phyloP scores from a whole-genome alignment of 495 filamentous ascomycete species.

The Penicillium odoratum region DNA sequence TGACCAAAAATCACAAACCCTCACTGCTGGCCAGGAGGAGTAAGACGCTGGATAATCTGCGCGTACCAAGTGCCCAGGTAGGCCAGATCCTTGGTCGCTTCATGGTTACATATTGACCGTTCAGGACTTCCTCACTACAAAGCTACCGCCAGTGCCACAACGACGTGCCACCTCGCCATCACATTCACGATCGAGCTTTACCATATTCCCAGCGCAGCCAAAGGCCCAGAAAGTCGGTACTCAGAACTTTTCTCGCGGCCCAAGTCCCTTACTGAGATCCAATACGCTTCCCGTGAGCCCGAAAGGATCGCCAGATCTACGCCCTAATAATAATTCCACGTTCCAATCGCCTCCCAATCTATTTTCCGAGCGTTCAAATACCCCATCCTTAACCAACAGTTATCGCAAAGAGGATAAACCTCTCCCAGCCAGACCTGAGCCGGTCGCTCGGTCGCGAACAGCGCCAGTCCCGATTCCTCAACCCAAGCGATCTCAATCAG shows the following conservation, averaged over 20 bases:
- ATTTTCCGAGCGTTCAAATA: slow-evolving; percentile 15
- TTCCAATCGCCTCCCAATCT: slow-evolving; percentile 17
- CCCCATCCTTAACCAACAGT: slow-evolving; percentile 14
- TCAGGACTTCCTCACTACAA: slow-evolving; percentile 23
- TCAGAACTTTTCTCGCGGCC: slow-evolving; percentile 40
- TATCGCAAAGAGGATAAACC: slow-evolving; percentile 21
- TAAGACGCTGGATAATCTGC: slow-evolving; percentile 64
- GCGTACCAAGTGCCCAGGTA: slow-evolving; percentile 45
- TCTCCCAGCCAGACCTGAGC: slow-evolving; percentile 20
- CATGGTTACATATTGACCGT: neutral
- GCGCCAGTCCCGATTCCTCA: slow-evolving; percentile 2
- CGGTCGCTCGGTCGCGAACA: slow-evolving; percentile 6
- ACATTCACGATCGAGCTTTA: slow-evolving; percentile 52
- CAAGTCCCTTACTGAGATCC: slow-evolving; percentile 53
- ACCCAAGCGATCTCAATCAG: slow-evolving; percentile 1
- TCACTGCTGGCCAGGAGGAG: slow-evolving; percentile 65
- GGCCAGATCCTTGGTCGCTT: neutral
- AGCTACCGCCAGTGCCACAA: slow-evolving; percentile 28
- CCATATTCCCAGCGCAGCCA: slow-evolving; percentile 59
- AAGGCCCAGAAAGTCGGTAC: slow-evolving; percentile 36
- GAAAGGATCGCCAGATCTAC: slow-evolving; percentile 5
- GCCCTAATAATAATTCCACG: slow-evolving; percentile 16
- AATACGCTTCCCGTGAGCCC: slow-evolving; percentile 56
- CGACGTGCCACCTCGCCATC: slow-evolving; percentile 61
- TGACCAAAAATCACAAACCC: slow-evolving; percentile 49